phyloP scores from a whole-genome alignment of 164 flowering plant genomes.

The Malania oleifera region DNA sequence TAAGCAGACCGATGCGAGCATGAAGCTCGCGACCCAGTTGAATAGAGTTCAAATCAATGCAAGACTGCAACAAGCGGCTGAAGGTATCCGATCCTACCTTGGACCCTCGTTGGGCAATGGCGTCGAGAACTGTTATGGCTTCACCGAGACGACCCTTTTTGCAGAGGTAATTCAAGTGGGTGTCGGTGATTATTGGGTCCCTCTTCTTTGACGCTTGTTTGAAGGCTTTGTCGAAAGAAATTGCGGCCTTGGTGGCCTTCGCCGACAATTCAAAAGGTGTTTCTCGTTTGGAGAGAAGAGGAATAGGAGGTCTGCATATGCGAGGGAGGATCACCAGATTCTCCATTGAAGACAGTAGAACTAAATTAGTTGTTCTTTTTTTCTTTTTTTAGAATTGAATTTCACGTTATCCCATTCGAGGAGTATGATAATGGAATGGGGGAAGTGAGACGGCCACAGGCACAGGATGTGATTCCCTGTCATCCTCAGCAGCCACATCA shows the following conservation, averaged over 20 bases:
- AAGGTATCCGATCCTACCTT: conserved; percentile 36
- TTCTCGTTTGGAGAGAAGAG: conserved; percentile 13
- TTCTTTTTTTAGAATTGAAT: neutral
- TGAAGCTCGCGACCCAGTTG: conserved; percentile 49
- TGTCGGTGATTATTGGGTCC: conserved; percentile 16
- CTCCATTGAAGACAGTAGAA: conserved; percentile 20
- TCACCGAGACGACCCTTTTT: conserved; percentile 36
- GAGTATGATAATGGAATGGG: too few species aligned
- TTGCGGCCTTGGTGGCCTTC: conserved; percentile 13
- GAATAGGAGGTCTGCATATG: conserved; percentile 25
- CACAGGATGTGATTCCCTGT: too few species aligned
- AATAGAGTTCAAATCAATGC: conserved; percentile 35
- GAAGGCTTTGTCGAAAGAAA: conserved; percentile 18
- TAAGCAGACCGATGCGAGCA: conserved; percentile 23
- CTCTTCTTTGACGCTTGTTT: neutral
- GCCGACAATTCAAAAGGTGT: conserved; percentile 15
- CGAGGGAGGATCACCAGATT: conserved; percentile 19
- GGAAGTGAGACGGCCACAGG: too few species aligned
- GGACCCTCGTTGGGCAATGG: conserved; percentile 27
- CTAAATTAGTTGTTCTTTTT: neutral
- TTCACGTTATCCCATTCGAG: too few species aligned
- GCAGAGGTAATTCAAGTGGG: conserved; percentile 35
- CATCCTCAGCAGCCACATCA: too few species aligned
- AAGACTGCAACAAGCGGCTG: conserved; percentile 34
- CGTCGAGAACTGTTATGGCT: conserved; percentile 39